Conservation (phyloP, 1,284 basidiomycete genomes). For the Rhodotorula sp. region DNA sequence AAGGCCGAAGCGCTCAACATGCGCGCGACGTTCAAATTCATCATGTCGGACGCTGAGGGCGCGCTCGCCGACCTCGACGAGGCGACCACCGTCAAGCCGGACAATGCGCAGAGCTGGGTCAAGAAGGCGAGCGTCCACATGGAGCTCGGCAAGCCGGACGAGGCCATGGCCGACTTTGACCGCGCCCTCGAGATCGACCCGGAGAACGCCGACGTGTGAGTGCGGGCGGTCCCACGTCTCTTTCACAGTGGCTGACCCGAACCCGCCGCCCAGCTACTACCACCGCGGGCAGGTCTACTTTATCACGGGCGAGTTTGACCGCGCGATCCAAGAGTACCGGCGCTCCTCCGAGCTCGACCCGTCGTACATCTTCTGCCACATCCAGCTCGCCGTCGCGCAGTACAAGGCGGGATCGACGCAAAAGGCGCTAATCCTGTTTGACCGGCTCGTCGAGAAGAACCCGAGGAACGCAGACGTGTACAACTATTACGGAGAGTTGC, state of each 20-base stretch:
- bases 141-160: slow-evolving; percentile 75
- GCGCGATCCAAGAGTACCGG: slow-evolving; percentile 85
- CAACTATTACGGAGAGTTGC: slow-evolving; percentile 78
- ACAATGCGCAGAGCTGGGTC: slow-evolving; percentile 82
- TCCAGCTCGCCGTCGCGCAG: slow-evolving; percentile 94
- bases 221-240: not conserved
- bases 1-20: slow-evolving; percentile 89
- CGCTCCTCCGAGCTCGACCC: slow-evolving; percentile 81
- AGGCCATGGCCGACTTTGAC: slow-evolving; percentile 88
- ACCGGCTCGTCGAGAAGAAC: slow-evolving; percentile 54
- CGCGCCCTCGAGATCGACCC: slow-evolving; percentile 79
- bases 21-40: slow-evolving; percentile 95
- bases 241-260: not conserved
- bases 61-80: slow-evolving; percentile 82
- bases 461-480: slow-evolving; percentile 41
- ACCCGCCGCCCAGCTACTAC: slow-evolving; percentile 71
- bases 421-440: slow-evolving; percentile 85
- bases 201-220: slow-evolving; percentile 70
- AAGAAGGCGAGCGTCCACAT: slow-evolving; percentile 98
- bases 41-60: slow-evolving; percentile 78
- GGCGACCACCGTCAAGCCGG: slow-evolving; percentile 69
- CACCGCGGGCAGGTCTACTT: slow-evolving; percentile 98
- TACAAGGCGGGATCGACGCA: slow-evolving; percentile 83
- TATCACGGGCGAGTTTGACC: slow-evolving; percentile 85
- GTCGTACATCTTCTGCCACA: slow-evolving; percentile 87